Evolutionary conservation across 2,329 filamentous ascomycete genomes (phyloP), one percentile per base, ranked within the genome.

Genomic region (Colletotrichum filicis): DNA sequence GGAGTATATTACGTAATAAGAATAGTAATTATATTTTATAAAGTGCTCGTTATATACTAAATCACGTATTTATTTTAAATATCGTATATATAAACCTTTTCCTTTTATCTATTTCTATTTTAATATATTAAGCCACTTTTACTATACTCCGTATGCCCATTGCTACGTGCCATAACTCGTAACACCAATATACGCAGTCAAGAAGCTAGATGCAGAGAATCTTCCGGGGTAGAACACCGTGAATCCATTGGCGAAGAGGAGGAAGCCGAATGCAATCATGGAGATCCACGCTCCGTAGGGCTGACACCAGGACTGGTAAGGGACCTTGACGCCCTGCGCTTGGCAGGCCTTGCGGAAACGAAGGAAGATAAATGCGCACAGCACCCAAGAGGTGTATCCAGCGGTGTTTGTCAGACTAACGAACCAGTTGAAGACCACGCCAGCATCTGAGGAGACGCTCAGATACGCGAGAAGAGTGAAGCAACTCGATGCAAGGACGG

Each of bases 361-460:
- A 46, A 91, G 82, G 79, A 88, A 91, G 14, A 90, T 85, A 74
- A 91, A 83, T 72, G 85, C 87, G 74, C 87, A 86, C 75, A 83
- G 84, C 75, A 86, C 84, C 88, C 88, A 90, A 5, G 85, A 87
- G 72, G 89, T 87, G 75, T 88, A 84, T 11, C 86, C 87, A 1
- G 85, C 86, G 3, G 87, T 81, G 49, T 82, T 89, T 62, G 85
- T 89, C 35, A 90, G 80, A 76, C 87, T 89, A 75, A 89, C 85
- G 76, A 90, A 88, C 88, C 88, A 90, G 76, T 87, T 88, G 79
- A 90, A 90, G 19, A 94, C 92, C 35, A 90, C 86, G 1, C 89
- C 85, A 0, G 90, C 87, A 66, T 83, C 80, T 76, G 88, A 88
- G 30, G 87, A 90, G 56, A 93, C 85, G 77, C 92, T 90, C 5